Percentiles rank a stretch among this genome's conserved stretches.
These are phyloP conservation scores for Globisporangium carolinianum DNA, from an alignment of 352 stramenopile genomes.

Conservation along the genomic window DNA sequence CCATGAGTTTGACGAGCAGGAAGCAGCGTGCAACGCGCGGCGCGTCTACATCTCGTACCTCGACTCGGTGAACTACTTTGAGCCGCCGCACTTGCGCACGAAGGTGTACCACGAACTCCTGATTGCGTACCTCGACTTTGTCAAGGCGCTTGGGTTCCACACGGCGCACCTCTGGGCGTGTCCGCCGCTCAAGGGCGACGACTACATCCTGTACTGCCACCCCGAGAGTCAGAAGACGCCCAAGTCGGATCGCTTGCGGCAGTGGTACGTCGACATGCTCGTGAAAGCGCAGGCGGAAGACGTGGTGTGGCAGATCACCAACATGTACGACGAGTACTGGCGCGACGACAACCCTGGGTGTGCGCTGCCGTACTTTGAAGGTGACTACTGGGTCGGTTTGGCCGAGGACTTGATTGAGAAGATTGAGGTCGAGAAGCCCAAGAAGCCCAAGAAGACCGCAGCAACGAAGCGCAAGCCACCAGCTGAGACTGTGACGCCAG, in stretches of 20 bases:
- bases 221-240: conserved; percentile 98
- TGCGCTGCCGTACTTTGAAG: conserved; percentile 80
- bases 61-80: conserved; percentile 99
- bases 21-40: conserved; percentile 92
- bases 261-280: conserved; percentile 94
- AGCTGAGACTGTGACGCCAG: background rate
- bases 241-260: conserved; percentile 95
- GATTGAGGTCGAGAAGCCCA: conserved; percentile 79
- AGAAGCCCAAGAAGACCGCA: conserved; percentile 58
- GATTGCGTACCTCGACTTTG: conserved; percentile 97
- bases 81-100: conserved; percentile 93
- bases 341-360: conserved; percentile 79
- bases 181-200: conserved; percentile 97
- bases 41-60: conserved; percentile 99
- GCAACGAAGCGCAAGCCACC: conserved; percentile 52
- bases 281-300: conserved; percentile 82
- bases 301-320: conserved; percentile 92
- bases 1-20: conserved; percentile 98
- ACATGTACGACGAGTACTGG: conserved; percentile 96
- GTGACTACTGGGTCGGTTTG: conserved; percentile 84
- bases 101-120: conserved; percentile 99
- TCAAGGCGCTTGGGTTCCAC: conserved; percentile 95
- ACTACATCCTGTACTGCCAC: conserved; percentile 99
- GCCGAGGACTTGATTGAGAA: conserved; percentile 88
- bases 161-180: conserved; percentile 99